These are phyloP conservation scores for Raffaelea arxii DNA, from an alignment of 2,329 filamentous ascomycete species.

Conservation along the genomic window DNA sequence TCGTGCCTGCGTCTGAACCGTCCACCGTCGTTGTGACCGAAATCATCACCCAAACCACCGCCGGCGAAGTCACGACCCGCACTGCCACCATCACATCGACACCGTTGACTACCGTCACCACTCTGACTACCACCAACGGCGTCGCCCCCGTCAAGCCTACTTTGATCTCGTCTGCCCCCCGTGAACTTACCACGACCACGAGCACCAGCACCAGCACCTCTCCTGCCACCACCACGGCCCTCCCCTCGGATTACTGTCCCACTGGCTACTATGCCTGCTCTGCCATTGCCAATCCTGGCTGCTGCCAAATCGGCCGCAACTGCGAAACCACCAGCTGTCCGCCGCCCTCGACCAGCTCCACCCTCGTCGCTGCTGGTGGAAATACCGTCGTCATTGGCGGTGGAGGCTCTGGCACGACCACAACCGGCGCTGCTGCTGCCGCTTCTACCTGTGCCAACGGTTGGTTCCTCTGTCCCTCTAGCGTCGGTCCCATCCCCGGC, in stretches of 20 bases:
- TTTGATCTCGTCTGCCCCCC: not conserved
- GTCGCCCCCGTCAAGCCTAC: slow-evolving; percentile 41
- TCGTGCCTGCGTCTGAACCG: slow-evolving; percentile 22
- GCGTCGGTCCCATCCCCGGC: slow-evolving; percentile 55
- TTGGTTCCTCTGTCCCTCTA: slow-evolving; percentile 62
- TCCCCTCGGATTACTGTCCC: slow-evolving; percentile 52
- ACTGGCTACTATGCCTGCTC: slow-evolving; percentile 88
- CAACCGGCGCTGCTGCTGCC: slow-evolving; percentile 30
- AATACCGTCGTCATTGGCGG: not conserved
- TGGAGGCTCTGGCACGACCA: not conserved
- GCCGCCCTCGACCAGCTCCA: slow-evolving; percentile 43
- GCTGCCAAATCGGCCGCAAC: slow-evolving; percentile 79
- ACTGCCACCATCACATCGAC: slow-evolving; percentile 29
- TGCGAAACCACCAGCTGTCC: slow-evolving; percentile 77
- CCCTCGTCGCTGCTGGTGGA: slow-evolving; percentile 50
- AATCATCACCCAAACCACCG: slow-evolving; percentile 26
- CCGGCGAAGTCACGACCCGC: slow-evolving; percentile 16
- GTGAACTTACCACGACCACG: slow-evolving; percentile 30
- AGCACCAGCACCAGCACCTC: slow-evolving; percentile 22
- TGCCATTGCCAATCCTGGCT: slow-evolving; percentile 72
- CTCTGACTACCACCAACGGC: slow-evolving; percentile 24
- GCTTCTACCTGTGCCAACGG: slow-evolving; percentile 58
- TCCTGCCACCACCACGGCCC: slow-evolving; percentile 21
- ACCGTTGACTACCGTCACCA: slow-evolving; percentile 12
- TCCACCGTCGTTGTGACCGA: slow-evolving; percentile 32